Base-by-base conservation (phyloP, 495 filamentous ascomycete species). In the Xylaria longipes region DNA sequence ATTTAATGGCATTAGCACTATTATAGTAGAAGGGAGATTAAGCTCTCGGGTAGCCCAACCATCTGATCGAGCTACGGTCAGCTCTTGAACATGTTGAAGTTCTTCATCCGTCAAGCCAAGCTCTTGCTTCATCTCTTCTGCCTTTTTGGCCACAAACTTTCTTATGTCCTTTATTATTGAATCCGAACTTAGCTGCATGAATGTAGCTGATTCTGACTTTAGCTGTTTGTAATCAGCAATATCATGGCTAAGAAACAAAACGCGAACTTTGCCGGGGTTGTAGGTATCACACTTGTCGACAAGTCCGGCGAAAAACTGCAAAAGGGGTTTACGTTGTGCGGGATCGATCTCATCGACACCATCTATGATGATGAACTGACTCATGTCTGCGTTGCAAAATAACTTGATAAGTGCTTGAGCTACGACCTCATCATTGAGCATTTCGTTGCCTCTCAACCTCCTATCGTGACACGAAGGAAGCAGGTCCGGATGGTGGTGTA, bases 271-370 rank as follows among this genome's bases (percentile, higher is more conserved):
- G 7, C 77, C 76, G 61, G 77, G 71, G 50, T 72, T 71, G 71
- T 74, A 67, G 39, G 58, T 46, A 56, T 78, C 76, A 66, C 72
- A 74, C 35, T 65, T 73, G 15, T 70, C 65, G 14, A 79, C 70
- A 69, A 77, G 67, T 45, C 69, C 35, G 31, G 66, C 69, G 74
- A 78, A 77, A 31, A 78, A 80, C 8, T 69, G 62, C 7, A 81
- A 58, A 50, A 78, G 72, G 17, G 52, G 63, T n/a, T 73, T 77
- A 46, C 77, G 70, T 67, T 85, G 77, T 3, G 57, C n/a, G 1
- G 58, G 5, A 11, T 78, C 73, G 54, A 82, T 84, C 64, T 87
- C 84, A 60, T 87, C 85, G 5, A 86, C 41, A 0, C 83, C 85
- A 66, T 87, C 85, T 64, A 86, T 80, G 17, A 85, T 71, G 25